phyloP scores from a whole-genome alignment of 2,329 filamentous ascomycete genomes.

The Sporothrix brunneoviolacea region DNA sequence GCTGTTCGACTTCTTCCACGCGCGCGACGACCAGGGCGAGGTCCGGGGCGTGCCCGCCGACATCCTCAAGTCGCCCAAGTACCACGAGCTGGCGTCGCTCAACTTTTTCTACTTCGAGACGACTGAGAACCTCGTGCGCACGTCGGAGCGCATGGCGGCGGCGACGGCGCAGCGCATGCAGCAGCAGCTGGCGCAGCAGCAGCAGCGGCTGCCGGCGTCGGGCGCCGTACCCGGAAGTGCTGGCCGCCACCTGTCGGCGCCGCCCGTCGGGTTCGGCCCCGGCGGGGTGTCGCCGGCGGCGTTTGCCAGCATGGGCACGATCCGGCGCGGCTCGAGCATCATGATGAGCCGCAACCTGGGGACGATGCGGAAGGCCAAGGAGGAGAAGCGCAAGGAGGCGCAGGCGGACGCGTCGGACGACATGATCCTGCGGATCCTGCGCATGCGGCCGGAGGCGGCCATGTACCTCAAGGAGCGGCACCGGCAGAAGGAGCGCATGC shows the following conservation, averaged over 20 bases:
- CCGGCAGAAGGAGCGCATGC: constrained; percentile 87
- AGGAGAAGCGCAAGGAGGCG: constrained; percentile 89
- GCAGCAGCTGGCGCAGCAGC: constrained; percentile 58
- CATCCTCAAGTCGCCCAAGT: constrained; percentile 93
- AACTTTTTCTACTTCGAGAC: constrained; percentile 99
- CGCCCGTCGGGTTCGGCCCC: constrained; percentile 50
- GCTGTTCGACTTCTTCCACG: constrained; percentile 92
- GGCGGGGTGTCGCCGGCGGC: constrained; percentile 43
- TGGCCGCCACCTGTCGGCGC: constrained; percentile 32
- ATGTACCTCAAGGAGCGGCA: constrained; percentile 84
- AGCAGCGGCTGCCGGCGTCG: constrained; percentile 45
- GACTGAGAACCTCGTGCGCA: constrained; percentile 84
- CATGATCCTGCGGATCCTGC: constrained; percentile 90
- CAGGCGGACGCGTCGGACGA: constrained; percentile 97
- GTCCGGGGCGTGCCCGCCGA: constrained; percentile 84
- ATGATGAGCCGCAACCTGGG: constrained; percentile 92
- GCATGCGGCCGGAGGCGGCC: constrained; percentile 88
- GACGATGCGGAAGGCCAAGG: constrained; percentile 92
- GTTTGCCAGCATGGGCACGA: constrained; percentile 63
- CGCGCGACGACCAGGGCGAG: constrained; percentile 73
- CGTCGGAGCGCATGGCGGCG: constrained; percentile 92
- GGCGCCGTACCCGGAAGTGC: no score
- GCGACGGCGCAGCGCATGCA: constrained; percentile 72
- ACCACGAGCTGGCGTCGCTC: constrained; percentile 90
- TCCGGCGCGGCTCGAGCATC: constrained; percentile 67